phyloP scores from a whole-genome alignment of 225 moss, liverwort and hornwort species.

The Physcomitrellopsis africana region DNA sequence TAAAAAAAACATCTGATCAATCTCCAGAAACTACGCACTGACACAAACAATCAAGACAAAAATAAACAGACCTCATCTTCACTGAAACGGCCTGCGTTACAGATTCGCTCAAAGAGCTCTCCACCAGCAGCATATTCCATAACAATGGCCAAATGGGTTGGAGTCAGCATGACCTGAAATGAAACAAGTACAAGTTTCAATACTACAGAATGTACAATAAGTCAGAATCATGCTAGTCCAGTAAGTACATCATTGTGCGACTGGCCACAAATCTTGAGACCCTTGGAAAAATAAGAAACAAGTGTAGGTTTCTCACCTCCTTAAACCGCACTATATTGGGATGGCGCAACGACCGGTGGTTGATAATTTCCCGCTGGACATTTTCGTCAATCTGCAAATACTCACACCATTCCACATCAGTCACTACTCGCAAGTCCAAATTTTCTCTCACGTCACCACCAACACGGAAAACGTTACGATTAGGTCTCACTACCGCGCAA shows the following conservation, averaged over 20 bases:
- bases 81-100: constrained; percentile 91
- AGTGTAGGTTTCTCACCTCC: no score
- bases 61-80: constrained; percentile 67
- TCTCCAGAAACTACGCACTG: no score
- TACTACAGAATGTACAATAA: no score
- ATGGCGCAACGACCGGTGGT: no score
- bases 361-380: no score
- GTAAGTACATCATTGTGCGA: no score
- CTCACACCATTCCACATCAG: neutral
- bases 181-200: neutral
- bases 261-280: no score
- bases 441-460: neutral
- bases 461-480: neutral
- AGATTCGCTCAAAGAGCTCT: constrained; percentile 91
- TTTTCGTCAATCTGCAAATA: no score
- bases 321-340: no score
- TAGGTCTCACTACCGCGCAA: neutral
- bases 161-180: constrained; percentile 78
- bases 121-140: constrained; percentile 97
- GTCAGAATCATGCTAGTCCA: no score
- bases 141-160: constrained; percentile 87
- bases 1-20: neutral
- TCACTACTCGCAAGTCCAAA: neutral
- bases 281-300: no score
- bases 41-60: no score